These are phyloP conservation scores for Clarkia xantiana DNA, from an alignment of 345 rosid species.

Conservation along the genomic window DNA sequence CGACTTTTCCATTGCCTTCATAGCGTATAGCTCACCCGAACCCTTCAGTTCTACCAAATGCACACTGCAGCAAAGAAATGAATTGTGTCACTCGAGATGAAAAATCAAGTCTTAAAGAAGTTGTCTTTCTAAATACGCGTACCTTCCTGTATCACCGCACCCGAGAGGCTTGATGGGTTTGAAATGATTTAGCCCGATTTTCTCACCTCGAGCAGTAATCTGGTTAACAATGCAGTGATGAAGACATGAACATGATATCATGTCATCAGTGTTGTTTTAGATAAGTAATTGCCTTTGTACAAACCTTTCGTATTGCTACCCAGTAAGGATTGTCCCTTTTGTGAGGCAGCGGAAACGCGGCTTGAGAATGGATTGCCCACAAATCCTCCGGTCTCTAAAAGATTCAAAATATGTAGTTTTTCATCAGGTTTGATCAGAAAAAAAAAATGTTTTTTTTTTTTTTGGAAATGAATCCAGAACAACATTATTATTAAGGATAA, in stretches of 20 bases:
- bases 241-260: background rate
- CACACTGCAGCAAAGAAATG: conserved; percentile 29
- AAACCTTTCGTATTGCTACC: conserved; percentile 77
- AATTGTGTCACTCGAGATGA: background rate
- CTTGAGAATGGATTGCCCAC: conserved; percentile 77
- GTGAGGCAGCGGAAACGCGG: conserved; percentile 79
- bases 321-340: conserved; percentile 51
- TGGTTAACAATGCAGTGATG: conserved; percentile 15
- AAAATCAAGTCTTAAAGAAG: background rate
- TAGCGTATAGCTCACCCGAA: conserved; percentile 64
- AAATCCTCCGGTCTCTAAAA: conserved; percentile 84
- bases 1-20: conserved; percentile 97
- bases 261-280: background rate
- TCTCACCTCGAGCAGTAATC: conserved; percentile 64
- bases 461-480: too few relatives aligned
- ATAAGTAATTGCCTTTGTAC: background rate
- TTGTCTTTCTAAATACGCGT: conserved; percentile 2
- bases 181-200: conserved; percentile 71
- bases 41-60: conserved; percentile 85
- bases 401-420: conserved; percentile 13
- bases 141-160: conserved; percentile 99
- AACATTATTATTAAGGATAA: conserved; percentile 14
- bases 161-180: conserved; percentile 91
- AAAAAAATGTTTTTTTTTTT: background rate
- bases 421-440: conserved; percentile 9